Evolutionary conservation across 2,329 filamentous ascomycete genomes (phyloP), one percentile per base, ranked within the genome.

Genomic region (Colletotrichum magnum): DNA sequence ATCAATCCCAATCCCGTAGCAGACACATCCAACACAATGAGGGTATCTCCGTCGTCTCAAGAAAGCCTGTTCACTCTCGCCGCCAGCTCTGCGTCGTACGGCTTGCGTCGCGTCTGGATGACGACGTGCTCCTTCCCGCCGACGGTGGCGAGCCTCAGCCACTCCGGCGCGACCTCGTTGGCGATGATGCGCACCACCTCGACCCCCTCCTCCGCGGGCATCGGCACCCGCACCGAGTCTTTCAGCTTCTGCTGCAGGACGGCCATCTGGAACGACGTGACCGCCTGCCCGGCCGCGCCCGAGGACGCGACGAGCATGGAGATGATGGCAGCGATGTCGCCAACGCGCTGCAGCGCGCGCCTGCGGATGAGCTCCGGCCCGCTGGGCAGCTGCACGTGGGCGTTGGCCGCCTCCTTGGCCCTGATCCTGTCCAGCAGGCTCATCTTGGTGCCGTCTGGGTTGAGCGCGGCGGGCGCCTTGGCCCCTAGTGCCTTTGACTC

Each of bases 371-470:
- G 80, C 73, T 90, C 85, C 0, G 86, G 83, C 0, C 85, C 86
- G 0, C 78, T 73, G 67, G 83, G 66, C 68, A 81, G 72, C 76
- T 79, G 71, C 73, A 85, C 70, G 73, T 84, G 76, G 70, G 82
- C 75, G 77, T 87, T 77, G 77, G 87, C 84, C 73, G 86, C 79
- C 73, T 93, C 88, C 82, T 95, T 95, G 63, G 87, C 85, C 71
- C 92, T 90, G 72, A 97, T 88, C 57, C 93, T 91, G 78, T 95
- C 93, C 66, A 96, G 85, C 26, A 97, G 88, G 61, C 88, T 89
- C 82, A 92, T 90, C 81, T 90, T 85, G 53, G 80, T 79, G 51
- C 81, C 84, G 58, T 84, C 83, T 1, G 81, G 71, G 69, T 85
- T 86, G 75, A 77, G 43, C 72, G 75, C 59, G 71, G 77, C 59